Conservation (phyloP, 495 filamentous ascomycete species). For the Penicillium robsamsonii region DNA sequence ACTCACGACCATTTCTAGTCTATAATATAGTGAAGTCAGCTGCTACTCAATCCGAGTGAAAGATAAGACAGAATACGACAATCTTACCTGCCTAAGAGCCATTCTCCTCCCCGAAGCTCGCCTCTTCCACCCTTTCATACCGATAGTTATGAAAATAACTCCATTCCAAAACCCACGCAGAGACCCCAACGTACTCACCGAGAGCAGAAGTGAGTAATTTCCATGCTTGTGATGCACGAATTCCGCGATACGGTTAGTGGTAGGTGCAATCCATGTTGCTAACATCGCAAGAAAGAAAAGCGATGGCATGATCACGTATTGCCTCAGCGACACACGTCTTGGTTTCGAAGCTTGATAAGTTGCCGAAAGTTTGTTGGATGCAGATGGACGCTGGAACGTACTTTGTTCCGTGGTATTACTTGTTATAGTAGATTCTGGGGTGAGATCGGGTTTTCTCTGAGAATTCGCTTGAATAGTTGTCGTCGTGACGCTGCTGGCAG, state of each 20-base stretch:
- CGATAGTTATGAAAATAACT: slow-evolving; percentile 43
- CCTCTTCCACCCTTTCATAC: slow-evolving; percentile 38
- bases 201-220: slow-evolving; percentile 38
- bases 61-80: background rate
- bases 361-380: background rate
- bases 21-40: background rate
- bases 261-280: slow-evolving; percentile 46
- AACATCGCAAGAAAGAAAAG: slow-evolving; percentile 48
- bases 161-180: slow-evolving; percentile 51
- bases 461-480: slow-evolving; percentile 17
- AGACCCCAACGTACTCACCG: slow-evolving; percentile 40
- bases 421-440: slow-evolving; percentile 12
- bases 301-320: slow-evolving; percentile 49
- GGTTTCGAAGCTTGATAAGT: slow-evolving; percentile 15
- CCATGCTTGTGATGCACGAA: slow-evolving; percentile 33
- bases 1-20: background rate
- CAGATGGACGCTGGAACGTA: background rate
- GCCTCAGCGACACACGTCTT: slow-evolving; percentile 41
- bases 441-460: background rate
- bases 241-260: slow-evolving; percentile 37
- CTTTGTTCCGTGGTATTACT: slow-evolving; percentile 8
- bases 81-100: slow-evolving; percentile 4
- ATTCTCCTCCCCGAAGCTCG: slow-evolving; percentile 5
- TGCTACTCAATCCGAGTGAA: background rate
- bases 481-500: slow-evolving; percentile 14